A percentile compares a stretch with the other conserved stretches of the same genome.
phyloP scores from a whole-genome alignment of 1,284 basidiomycete genomes.

The Microbotryum silenes-acaulis region DNA sequence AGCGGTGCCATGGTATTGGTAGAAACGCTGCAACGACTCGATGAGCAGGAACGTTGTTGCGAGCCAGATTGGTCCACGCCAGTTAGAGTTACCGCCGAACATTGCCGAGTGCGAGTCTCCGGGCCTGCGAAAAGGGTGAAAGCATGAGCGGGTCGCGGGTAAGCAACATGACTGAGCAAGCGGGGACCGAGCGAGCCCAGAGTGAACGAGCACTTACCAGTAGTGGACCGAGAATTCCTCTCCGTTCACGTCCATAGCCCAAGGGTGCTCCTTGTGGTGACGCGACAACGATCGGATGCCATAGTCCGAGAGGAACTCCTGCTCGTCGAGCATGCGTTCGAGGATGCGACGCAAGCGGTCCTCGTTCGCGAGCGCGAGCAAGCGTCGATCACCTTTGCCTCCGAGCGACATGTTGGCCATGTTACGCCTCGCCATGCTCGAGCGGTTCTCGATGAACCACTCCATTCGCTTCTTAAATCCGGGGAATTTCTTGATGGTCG shows the following conservation, averaged over 20 bases:
- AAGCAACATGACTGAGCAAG: no score
- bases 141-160: no score
- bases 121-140: conserved; percentile 43
- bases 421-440: conserved; percentile 76
- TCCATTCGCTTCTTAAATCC: conserved; percentile 98
- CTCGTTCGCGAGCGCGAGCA: conserved; percentile 84
- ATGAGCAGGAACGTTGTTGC: conserved; percentile 84
- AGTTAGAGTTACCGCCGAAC: conserved; percentile 98
- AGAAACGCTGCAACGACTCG: conserved; percentile 89
- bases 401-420: conserved; percentile 89
- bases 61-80: conserved; percentile 80
- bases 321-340: conserved; percentile 93
- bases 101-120: conserved; percentile 93
- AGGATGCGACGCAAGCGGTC: conserved; percentile 80
- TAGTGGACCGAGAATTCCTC: conserved; percentile 86
- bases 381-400: conserved; percentile 75
- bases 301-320: conserved; percentile 89
- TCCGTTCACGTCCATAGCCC: conserved; percentile 88
- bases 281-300: conserved; percentile 92
- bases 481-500: conserved; percentile 79
- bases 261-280: conserved; percentile 82
- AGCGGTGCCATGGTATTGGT: conserved; percentile 88
- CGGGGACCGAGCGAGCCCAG: no score
- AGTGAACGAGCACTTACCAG: conserved; percentile 49
- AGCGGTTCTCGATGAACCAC: conserved; percentile 92